These are phyloP conservation scores for Thelephora ganbajun DNA, from an alignment of 768 basidiomycete genomes.

Conservation along the genomic window DNA sequence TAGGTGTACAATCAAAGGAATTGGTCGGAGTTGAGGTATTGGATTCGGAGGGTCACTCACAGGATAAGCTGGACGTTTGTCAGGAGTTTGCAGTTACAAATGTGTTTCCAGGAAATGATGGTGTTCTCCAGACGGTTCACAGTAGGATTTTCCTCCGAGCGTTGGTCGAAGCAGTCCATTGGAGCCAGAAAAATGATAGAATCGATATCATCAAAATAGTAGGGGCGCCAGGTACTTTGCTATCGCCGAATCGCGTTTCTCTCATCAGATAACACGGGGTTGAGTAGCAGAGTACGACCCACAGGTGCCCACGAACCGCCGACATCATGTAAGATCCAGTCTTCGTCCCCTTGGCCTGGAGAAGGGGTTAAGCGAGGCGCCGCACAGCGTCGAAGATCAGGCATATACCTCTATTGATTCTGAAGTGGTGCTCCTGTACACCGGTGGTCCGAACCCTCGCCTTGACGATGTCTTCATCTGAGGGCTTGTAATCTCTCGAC, in stretches of 20 bases:
- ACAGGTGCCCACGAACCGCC: constrained; percentile 64
- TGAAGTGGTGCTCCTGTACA: constrained; percentile 60
- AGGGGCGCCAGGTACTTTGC: constrained; percentile 68
- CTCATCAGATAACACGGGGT: constrained; percentile 4
- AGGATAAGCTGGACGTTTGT: constrained; percentile 34
- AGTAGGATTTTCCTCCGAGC: constrained; percentile 49
- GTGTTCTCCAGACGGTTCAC: constrained; percentile 76
- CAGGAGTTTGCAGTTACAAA: constrained; percentile 55
- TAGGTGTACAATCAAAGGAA: constrained; percentile 7
- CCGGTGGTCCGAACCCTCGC: constrained; percentile 69
- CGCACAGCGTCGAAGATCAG: neutral
- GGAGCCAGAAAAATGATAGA: constrained; percentile 76
- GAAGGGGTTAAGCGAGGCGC: neutral
- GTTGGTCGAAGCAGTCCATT: constrained; percentile 75
- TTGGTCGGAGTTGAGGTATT: neutral
- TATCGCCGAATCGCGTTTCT: constrained; percentile 11
- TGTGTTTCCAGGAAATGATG: constrained; percentile 61
- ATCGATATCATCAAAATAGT: constrained; percentile 74
- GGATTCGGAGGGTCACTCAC: constrained; percentile 5
- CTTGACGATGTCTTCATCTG: constrained; percentile 64
- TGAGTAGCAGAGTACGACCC: constrained; percentile 7
- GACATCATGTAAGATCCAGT: constrained; percentile 76
- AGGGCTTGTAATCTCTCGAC: constrained; percentile 46
- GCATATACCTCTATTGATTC: constrained; percentile 45
- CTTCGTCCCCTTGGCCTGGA: constrained; percentile 37